Evolutionary conservation across 2,329 filamentous ascomycete genomes (phyloP), one percentile per base, ranked within the genome.

Genomic region (Penicillium capsulatum): DNA sequence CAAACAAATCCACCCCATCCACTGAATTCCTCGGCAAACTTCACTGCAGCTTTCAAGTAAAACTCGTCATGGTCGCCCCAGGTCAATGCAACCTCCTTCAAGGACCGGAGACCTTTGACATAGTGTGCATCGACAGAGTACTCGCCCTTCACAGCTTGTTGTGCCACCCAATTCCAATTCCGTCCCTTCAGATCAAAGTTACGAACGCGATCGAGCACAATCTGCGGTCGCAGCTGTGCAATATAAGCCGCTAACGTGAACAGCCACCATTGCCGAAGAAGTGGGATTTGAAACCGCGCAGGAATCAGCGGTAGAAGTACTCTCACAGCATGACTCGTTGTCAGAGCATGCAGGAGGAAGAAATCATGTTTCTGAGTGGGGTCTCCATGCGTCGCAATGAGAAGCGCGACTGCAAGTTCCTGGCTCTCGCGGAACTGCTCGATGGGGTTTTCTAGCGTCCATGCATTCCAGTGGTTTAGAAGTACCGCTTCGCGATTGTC

Each of bases 261-360:
- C 4, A 98, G 69, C 86, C 88, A 95, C 89, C 92, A 97, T 61
- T 94, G 82, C 27, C 85, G 75, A 7, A 97, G 73, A 3, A 98
- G 69, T 15, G 71, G 70, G 31, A 88, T 63, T 52, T 95, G 91
- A 54, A 82, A 83, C 55, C 80, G 78, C 10, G 74, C 65, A 0
- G 89, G 88, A 8, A 96, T 69, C 24, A 87, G 65, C 0, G 92
- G 87, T 2, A 98, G 71, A 4, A 98, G 66, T 16, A 94, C 79
- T n/a, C 92, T 79, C 9, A 95, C 78, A 1, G 92, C 91, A 60
- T 98, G 89, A 44, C 84, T 90, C 14, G 85, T 84, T 0, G 87
- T 94, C 20, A 98, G 73, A 6, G 92, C 64, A 58, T 95, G 88
- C 3, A 86, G 81, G 29, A 90, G 65, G 66, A 88, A 87, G 67